Base-by-base conservation (phyloP, 148 eudicot species). In the Polygonum aviculare region DNA sequence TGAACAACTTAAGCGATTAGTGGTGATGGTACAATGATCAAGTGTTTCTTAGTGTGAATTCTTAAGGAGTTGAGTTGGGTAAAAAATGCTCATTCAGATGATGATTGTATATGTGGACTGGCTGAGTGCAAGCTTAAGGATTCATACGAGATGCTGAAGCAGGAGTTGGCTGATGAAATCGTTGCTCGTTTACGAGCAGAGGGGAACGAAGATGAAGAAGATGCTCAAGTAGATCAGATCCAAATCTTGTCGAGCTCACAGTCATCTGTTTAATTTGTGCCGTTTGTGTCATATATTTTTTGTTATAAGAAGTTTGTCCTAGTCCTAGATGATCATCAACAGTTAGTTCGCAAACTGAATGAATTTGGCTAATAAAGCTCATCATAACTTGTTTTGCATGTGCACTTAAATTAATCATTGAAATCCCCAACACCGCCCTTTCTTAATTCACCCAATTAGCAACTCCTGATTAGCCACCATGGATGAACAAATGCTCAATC, bases 91-190 rank as follows among this genome's bases (percentile, higher is more conserved):
- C 6, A 15, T 52, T 16, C 18, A 12, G 62, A n/a, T 19, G 22
- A 7, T 55, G n/a, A n/a, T n/a, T n/a, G n/a, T 19, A 55, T 55
- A 0, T 18, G 33, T 39, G 39, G 74, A 91, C 57, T 18, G 97
- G 94, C 91, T 69, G 98, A 91, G 81, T 69, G 75, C 12, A 91
- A 84, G 86, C 85, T 94, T 36, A 84, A 63, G 41, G 94, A 94
- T 76, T 82, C 91, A 16, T 88, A 90, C 67, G 21, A 60, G 49
- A 86, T 85, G 86, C 90, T 94, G 18, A 93, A 94, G 79, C 80
- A 79, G 62, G 89, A 88, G 50, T 80, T 94, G 80, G 91, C 89
- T 1, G 86, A 83, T 80, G 97, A 94, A 82, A 94, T 87, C 26
- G 89, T 83, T 57, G 98, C 93, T 10, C 79, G 97, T 16, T 38